Evolutionary conservation across 1,284 basidiomycete species (phyloP), one percentile per base, ranked within the genome.

Genomic region (Rhodofomes roseus): DNA sequence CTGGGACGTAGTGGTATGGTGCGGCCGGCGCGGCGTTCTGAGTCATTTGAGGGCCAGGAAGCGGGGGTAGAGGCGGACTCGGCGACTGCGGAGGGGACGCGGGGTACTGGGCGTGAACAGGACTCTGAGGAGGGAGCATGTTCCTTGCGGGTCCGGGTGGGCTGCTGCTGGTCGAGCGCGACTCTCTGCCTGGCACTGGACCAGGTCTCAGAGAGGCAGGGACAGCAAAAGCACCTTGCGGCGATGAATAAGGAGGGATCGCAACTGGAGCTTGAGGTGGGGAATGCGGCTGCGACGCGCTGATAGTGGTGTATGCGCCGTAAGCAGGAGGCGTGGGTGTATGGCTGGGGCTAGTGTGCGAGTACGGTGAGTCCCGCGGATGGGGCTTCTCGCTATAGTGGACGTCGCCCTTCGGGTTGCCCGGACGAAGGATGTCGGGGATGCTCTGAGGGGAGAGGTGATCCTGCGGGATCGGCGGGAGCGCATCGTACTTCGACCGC

Each of bases 381-480:
- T 62, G 69, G 7, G 68, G 69, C 23, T 67, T 67, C 4, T 58
- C 69, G 62, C 18, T 66, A 65, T 11, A 65, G 64, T 31, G 66
- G 68, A 9, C 68, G 57, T 52, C 70, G 66, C 18, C 67, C 66
- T 54, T 58, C 22, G 54, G 55, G 68, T 70, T 8, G 59, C 79
- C 79, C 12, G 80, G 75, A n/a, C 77, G 78, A 14, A 82, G 74
- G 34, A 74, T 71, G 4, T 75, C 68, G 16, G 80, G 81, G 3
- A 80, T 68, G n/a, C 63, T 61, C 7, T 59, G 64, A 6, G 66
- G 44, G 1, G 62, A 62, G 14, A 66, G 55, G 22, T 29, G 57
- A 14, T 73, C 68, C 11, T 67, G 68, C 0, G 79, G 80, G 18
- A 79, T 66, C 20, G 79, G 74, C 1, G 77, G 78, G 12, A 79